Evolutionary conservation across 148 eudicot species (phyloP), one percentile per base, ranked within the genome.

Genomic region (Mesembryanthemum crystallinum): DNA sequence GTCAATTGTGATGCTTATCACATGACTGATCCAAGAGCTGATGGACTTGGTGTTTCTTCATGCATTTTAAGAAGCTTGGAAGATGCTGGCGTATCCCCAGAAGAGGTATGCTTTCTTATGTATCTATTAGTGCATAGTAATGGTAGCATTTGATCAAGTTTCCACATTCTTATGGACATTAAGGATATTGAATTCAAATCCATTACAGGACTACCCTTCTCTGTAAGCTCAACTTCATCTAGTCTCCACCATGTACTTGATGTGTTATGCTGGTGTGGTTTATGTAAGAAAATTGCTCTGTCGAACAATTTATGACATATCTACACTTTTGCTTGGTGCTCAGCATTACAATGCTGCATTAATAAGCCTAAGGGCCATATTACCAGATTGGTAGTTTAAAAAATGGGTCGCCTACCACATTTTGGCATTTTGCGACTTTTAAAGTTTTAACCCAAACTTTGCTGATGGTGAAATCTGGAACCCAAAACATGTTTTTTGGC

Each of bases 11-110:
- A 94, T 87, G 98, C 98, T 75, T 78, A 94, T 83, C 98, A 94
- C 80, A 94, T 94, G 98, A 94, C 98, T 27, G 98, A 94, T 82
- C 98, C 98, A 63, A 83, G 98, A 81, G 84, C 95, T 67, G 98
- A 94, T 83, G 98, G 98, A 64, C 98, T 94, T 70, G 98, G 97
- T 74, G 98, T 94, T 63, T 94, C 98, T 78, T 79, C 97, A 32
- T 94, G 98, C 79, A 94, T 94, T 71, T 85, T 80, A 72, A 87
- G 86, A 71, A 88, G 94, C 73, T 89, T 94, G 64, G 79, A 82
- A 83, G 98, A 91, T 91, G 95, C 93, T 74, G 98, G 98, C 79
- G 98, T 94, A 64, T 90, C 98, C 27, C 90, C 92, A 32, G 98
- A 94, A 80, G 98, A 94, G 98, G 98, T 91, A 74, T 64, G 67